These are phyloP conservation scores for Colletotrichum camelliae DNA, from an alignment of 2,329 filamentous ascomycete species.

Conservation along the genomic window DNA sequence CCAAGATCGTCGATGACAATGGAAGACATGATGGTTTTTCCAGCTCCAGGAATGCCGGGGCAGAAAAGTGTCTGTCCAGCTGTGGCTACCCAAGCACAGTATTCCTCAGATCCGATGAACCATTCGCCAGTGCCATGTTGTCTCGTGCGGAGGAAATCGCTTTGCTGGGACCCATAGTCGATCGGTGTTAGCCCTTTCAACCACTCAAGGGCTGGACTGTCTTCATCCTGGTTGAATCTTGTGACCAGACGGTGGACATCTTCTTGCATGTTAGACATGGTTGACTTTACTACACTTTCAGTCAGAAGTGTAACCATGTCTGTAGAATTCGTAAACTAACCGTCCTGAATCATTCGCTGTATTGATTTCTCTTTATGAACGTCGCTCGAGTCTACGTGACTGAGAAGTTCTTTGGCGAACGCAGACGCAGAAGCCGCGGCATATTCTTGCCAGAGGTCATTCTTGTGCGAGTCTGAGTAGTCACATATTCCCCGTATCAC, in stretches of 20 bases:
- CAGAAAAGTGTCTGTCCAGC: slow-evolving; percentile 44
- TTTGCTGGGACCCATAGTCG: background rate
- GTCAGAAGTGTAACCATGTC: background rate
- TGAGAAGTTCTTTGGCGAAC: slow-evolving; percentile 27
- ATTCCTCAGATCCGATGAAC: slow-evolving; percentile 45
- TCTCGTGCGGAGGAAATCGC: background rate
- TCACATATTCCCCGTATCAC: slow-evolving; percentile 45
- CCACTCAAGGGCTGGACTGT: background rate
- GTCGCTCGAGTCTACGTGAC: background rate
- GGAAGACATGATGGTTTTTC: slow-evolving; percentile 52
- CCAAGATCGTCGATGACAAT: slow-evolving; percentile 46
- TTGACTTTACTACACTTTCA: background rate
- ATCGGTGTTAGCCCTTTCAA: background rate
- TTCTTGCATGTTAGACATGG: background rate
- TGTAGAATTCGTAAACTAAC: background rate
- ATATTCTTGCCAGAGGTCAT: slow-evolving; percentile 39
- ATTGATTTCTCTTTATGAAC: too few relatives aligned
- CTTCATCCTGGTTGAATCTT: background rate
- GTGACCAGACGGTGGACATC: background rate
- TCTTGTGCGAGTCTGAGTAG: slow-evolving; percentile 45
- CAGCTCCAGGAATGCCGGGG: slow-evolving; percentile 50
- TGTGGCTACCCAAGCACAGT: slow-evolving; percentile 32
- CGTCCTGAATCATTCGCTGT: too few relatives aligned
- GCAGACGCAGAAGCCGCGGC: slow-evolving; percentile 38
- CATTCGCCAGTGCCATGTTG: slow-evolving; percentile 45